phyloP scores from a whole-genome alignment of 1,139 yeast genomes.

The Suhomyces taliae region DNA sequence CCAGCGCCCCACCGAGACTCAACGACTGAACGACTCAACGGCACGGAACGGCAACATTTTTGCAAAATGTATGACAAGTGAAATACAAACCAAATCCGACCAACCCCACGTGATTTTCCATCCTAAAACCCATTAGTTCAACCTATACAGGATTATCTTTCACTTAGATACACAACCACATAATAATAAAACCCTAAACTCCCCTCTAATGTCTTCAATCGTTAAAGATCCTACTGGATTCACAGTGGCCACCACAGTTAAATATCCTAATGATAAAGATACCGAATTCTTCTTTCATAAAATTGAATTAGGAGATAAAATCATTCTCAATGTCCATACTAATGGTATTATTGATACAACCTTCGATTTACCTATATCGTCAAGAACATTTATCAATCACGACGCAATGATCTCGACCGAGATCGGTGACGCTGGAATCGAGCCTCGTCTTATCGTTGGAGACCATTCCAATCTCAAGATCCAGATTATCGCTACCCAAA shows the following conservation, averaged over 20 bases:
- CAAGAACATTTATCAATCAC: constrained; percentile 27
- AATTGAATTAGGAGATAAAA: constrained; percentile 35
- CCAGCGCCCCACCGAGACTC: not conserved
- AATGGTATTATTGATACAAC: constrained; percentile 46
- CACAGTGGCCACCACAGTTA: constrained; percentile 18
- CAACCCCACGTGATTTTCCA: not conserved
- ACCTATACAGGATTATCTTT: too few species aligned
- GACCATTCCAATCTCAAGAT: constrained; percentile 41
- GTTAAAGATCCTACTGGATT: constrained; percentile 23
- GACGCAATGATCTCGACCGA: constrained; percentile 12
- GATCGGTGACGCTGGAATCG: constrained; percentile 31
- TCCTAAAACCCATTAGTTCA: too few species aligned
- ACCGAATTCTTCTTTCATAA: constrained; percentile 33
- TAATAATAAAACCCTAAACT: too few species aligned
- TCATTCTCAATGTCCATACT: constrained; percentile 36
- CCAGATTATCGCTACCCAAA: constrained; percentile 44
- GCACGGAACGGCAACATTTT: too few species aligned
- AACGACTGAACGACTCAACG: not conserved
- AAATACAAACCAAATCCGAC: too few species aligned
- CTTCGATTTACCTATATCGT: constrained; percentile 40
- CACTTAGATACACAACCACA: too few species aligned
- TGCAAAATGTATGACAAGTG: too few species aligned
- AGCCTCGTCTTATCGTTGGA: constrained; percentile 43
- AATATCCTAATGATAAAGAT: constrained; percentile 19
- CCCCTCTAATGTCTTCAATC: constrained; percentile 2